Evolutionary conservation across 2,329 filamentous ascomycete species (phyloP).

Genomic region (Scedosporium minutisporum): DNA sequence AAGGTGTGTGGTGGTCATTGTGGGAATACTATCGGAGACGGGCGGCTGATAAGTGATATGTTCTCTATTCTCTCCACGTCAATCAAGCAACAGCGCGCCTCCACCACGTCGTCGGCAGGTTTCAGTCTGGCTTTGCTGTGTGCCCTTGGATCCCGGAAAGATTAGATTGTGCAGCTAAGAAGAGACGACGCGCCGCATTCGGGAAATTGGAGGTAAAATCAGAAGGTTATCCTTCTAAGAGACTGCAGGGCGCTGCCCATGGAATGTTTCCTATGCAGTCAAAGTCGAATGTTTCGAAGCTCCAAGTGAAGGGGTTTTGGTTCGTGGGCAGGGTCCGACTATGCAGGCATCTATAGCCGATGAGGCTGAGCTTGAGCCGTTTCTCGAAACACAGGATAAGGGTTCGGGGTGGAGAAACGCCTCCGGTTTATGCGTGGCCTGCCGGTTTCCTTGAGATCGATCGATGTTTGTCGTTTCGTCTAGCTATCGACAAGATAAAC

Average conservation of each 20-base stretch:
- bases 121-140: background rate
- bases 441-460: background rate
- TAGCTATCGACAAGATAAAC: background rate
- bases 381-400: background rate
- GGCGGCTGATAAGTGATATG: background rate
- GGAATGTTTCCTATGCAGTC: too few relatives aligned
- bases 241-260: too few relatives aligned
- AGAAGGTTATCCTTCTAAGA: too few relatives aligned
- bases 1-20: constrained; percentile 3
- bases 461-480: background rate
- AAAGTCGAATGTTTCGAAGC: background rate
- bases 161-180: background rate
- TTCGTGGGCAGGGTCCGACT: background rate
- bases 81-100: background rate
- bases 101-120: background rate
- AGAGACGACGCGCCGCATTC: background rate
- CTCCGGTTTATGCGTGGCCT: background rate
- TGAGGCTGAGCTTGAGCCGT: background rate
- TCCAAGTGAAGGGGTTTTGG: background rate
- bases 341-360: background rate
- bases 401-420: background rate
- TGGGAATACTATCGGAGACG: background rate
- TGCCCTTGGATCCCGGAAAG: background rate
- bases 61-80: background rate
- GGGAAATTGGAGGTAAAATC: too few relatives aligned